A percentile compares a stretch with the other conserved stretches of the same genome.
phyloP scores from a whole-genome alignment of 805 yeast genomes.

The Candida xyloterini region DNA sequence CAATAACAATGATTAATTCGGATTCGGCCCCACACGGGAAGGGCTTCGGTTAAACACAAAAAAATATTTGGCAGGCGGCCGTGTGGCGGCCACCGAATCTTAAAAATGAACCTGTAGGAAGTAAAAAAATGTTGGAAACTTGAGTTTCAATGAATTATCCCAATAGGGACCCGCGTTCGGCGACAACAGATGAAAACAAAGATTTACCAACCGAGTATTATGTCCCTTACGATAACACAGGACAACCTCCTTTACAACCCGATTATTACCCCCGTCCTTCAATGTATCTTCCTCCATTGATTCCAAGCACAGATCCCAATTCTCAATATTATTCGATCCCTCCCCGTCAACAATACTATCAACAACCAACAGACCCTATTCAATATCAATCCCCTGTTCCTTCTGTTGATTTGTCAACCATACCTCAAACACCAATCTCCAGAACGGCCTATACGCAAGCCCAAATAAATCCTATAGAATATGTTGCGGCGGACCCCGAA shows the following conservation, averaged over 20 bases:
- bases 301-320: slow-evolving; percentile 1
- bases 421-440: background rate
- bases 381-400: background rate
- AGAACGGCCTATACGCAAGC: background rate
- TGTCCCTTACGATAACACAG: background rate
- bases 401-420: background rate
- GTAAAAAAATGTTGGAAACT: no score
- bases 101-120: background rate
- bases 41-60: no score
- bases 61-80: no score
- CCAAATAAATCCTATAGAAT: slow-evolving; percentile 13
- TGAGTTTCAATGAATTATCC: background rate
- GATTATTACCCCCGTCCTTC: slow-evolving; percentile 1
- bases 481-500: slow-evolving; percentile 26
- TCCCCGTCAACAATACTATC: slow-evolving; percentile 6
- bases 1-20: background rate
- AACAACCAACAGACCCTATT: slow-evolving; percentile 5
- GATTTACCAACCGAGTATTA: background rate
- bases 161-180: background rate
- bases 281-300: slow-evolving; percentile 7
- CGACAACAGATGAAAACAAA: background rate
- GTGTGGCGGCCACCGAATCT: no score
- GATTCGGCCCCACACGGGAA: no score
- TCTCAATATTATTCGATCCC: slow-evolving; percentile 3
- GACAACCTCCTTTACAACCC: background rate